Evolutionary conservation across 208 protist genomes (phyloP), one percentile per base, ranked within the genome.

Genomic region (Naegleria lovaniensis): DNA sequence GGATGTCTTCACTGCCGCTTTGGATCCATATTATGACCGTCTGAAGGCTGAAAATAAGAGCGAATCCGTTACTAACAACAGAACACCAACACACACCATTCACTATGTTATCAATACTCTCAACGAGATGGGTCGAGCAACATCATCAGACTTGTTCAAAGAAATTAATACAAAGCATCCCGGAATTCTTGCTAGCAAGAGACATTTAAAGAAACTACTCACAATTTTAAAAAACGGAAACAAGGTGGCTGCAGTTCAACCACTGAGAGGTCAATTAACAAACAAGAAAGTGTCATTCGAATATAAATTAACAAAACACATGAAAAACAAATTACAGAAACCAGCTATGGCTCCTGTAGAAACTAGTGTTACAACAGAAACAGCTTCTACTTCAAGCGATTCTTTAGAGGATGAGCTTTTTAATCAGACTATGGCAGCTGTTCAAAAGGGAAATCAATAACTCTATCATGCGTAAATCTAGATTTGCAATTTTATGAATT

Each of bases 221-320:
- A 79, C 67, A 36, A 79, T 36, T 79, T 79, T 79, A 33, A 79
- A 79, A 33, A 29, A 33, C 2, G 67, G 67, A 79, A 25, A 79
- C 29, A 79, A 79, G 6, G 67, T 79, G 0, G 67, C 29, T 36
- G 67, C 67, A 25, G n/a, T 79, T 79, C 67, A 79, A 79, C 67
- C 67, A 79, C 25, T 79, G 1, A 79, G 67, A 79, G 67, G 67
- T 79, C 67, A 79, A 79, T 79, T 79, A 79, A 79, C 67, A 9
- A 36, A 79, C 29, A 79, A 79, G 29, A 79, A 33, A 79, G 67
- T 79, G 5, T 33, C 67, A 36, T 79, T 79, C 36, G 67, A 79
- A 79, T 79, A 79, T 33, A 79, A 79, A 79, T 79, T 79, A 79
- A 79, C 67, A 79, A 79, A 79, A 33, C 16, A 29, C 19, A 79